A percentile compares a stretch with the other conserved stretches of the same genome.
These are phyloP conservation scores for Mucor circinelloides DNA, from an alignment of 371 early-diverging fungal species.

Conservation along the genomic window DNA sequence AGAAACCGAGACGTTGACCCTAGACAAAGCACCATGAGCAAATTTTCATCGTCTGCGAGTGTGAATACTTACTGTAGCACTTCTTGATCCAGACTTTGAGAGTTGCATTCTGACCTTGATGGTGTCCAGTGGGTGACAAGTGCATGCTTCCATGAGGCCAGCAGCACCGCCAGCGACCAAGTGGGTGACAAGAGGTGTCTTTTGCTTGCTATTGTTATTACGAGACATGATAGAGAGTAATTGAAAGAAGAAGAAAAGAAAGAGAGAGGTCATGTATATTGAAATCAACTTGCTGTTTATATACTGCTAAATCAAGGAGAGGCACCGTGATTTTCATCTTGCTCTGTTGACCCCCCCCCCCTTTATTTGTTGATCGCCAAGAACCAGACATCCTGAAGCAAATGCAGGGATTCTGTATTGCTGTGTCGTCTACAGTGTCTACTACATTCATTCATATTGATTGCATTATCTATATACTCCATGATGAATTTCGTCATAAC, in stretches of 20 bases:
- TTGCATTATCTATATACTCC: background rate
- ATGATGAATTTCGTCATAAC: background rate
- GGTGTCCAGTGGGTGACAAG: slow-evolving; percentile 97
- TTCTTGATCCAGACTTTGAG: slow-evolving; percentile 52
- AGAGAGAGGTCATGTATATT: background rate
- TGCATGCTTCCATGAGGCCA: slow-evolving; percentile 92
- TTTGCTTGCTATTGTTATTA: slow-evolving; percentile 28
- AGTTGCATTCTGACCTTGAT: slow-evolving; percentile 96
- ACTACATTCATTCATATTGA: background rate
- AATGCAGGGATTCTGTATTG: slow-evolving; percentile 8
- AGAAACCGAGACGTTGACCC: slow-evolving; percentile 65
- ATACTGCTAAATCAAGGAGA: background rate
- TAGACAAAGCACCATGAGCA: background rate
- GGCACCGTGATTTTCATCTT: background rate
- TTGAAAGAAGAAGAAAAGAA: background rate
- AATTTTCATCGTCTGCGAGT: background rate
- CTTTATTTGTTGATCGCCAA: slow-evolving; percentile 12
- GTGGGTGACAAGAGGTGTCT: slow-evolving; percentile 64
- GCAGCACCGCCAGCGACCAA: slow-evolving; percentile 92
- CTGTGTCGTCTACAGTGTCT: background rate
- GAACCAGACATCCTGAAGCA: background rate
- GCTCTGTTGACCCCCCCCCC: background rate
- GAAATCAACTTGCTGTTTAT: background rate
- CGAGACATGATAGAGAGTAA: slow-evolving; percentile 7
- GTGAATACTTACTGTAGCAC: slow-evolving; percentile 40